Percentiles rank a stretch among this genome's conserved stretches.
Conservation (phyloP, 176 grass and related monocot genomes). For the Aegilops umbellulata region DNA sequence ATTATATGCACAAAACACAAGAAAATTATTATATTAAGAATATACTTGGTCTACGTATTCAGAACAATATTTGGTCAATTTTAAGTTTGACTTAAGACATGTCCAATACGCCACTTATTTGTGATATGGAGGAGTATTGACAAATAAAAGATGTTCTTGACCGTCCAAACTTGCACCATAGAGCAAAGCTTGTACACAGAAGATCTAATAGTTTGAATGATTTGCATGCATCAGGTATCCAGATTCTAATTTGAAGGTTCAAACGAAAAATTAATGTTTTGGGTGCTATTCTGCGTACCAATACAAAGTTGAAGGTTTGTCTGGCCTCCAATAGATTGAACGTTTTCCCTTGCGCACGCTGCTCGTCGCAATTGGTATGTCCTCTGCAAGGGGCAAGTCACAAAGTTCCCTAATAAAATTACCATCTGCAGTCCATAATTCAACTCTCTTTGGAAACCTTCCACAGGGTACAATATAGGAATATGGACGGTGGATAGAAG, state of each 20-base stretch:
- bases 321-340: conserved; percentile 89
- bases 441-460: conserved; percentile 94
- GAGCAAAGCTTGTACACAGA: conserved; percentile 18
- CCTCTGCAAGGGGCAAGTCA: conserved; percentile 90
- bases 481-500: conserved; percentile 84
- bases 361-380: conserved; percentile 89
- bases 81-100: not conserved
- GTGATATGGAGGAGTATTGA: not conserved
- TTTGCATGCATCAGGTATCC: not conserved
- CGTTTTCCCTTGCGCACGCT: conserved; percentile 92
- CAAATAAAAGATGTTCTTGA: conserved; percentile 14
- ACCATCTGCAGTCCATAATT: conserved; percentile 84
- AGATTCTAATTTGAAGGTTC: conserved; percentile 1
- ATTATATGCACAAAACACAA: not conserved
- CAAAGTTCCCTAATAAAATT: conserved; percentile 90
- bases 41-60: not conserved
- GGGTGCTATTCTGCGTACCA: conserved; percentile 58
- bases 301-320: conserved; percentile 83
- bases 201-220: conserved; percentile 15
- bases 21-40: not conserved
- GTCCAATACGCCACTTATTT: not conserved
- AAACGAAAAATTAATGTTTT: conserved; percentile 2
- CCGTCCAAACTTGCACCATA: not conserved
- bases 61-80: not conserved
- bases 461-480: conserved; percentile 85